Conservation (phyloP, 2,329 filamentous ascomycete species). For the Trichoderma sp. region DNA sequence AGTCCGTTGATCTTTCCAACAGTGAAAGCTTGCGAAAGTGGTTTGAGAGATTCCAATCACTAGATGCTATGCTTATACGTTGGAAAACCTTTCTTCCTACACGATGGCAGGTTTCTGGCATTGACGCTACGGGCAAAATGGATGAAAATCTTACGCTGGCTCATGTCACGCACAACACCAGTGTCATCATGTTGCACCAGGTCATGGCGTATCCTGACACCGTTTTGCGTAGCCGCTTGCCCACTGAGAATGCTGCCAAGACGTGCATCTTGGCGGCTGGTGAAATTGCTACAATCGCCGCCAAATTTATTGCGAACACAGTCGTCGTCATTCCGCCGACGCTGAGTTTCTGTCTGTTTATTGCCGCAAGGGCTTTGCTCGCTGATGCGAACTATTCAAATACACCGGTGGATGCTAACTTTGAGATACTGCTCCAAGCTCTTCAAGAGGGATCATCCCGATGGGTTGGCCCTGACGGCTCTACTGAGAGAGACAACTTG, state of each 20-base stretch:
- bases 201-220: constrained; percentile 24
- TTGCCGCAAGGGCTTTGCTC: constrained; percentile 18
- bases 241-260: constrained; percentile 13
- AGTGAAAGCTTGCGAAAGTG: constrained; percentile 38
- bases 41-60: constrained; percentile 44
- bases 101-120: constrained; percentile 40
- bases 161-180: constrained; percentile 28
- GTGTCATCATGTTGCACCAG: constrained; percentile 27
- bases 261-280: constrained; percentile 16
- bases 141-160: constrained; percentile 39
- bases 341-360: constrained; percentile 18
- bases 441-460: constrained; percentile 11
- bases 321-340: constrained; percentile 3
- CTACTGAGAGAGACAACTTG: constrained; percentile 9
- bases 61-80: constrained; percentile 42
- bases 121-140: constrained; percentile 36
- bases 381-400: constrained; percentile 19
- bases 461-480: neutral
- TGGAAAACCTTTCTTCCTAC: constrained; percentile 46
- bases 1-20: constrained; percentile 37
- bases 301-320: constrained; percentile 15
- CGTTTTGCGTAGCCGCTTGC: constrained; percentile 17
- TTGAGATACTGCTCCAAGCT: constrained; percentile 10
- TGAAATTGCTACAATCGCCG: constrained; percentile 19
- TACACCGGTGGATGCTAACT: constrained; percentile 3